phyloP scores from a whole-genome alignment of 2,329 filamentous ascomycete genomes.

The Cryphonectria japonica region DNA sequence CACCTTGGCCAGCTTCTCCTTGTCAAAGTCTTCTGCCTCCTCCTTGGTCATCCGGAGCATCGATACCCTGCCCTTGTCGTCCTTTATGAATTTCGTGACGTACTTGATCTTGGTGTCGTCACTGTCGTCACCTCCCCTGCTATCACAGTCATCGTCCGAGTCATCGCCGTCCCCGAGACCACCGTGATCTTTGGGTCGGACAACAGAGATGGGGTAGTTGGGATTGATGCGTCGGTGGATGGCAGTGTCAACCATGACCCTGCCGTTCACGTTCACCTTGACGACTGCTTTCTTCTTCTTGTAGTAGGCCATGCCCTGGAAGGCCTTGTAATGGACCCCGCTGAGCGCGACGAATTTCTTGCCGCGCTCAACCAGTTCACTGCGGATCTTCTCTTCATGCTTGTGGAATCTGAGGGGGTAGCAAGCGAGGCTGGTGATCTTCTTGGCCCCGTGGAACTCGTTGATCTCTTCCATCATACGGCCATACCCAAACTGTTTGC shows the following conservation, averaged over 20 bases:
- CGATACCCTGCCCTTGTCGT: slow-evolving; percentile 45
- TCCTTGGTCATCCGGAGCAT: slow-evolving; percentile 41
- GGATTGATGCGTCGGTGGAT: slow-evolving; percentile 84
- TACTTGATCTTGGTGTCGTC: slow-evolving; percentile 46
- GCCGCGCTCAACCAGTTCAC: slow-evolving; percentile 75
- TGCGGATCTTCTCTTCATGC: slow-evolving; percentile 65
- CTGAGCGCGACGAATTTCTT: slow-evolving; percentile 82
- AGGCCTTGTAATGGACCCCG: slow-evolving; percentile 81
- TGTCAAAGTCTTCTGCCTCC: slow-evolving; percentile 40
- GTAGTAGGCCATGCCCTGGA: slow-evolving; percentile 82
- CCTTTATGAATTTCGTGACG: slow-evolving; percentile 57
- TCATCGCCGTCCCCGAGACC: slow-evolving; percentile 50
- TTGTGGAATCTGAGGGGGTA: slow-evolving; percentile 84
- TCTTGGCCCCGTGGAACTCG: slow-evolving; percentile 78
- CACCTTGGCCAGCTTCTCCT: slow-evolving; percentile 62
- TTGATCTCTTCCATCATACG: slow-evolving; percentile 70
- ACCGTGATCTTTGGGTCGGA: slow-evolving; percentile 73
- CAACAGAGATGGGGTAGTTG: slow-evolving; percentile 77
- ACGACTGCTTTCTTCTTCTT: slow-evolving; percentile 74
- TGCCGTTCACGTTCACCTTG: slow-evolving; percentile 84
- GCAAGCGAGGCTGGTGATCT: slow-evolving; percentile 76
- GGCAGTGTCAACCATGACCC: slow-evolving; percentile 85
- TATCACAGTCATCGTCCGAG: slow-evolving; percentile 41
- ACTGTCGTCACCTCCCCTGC: slow-evolving; percentile 44
- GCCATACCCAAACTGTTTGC: slow-evolving; percentile 81